Conservation (phyloP, 192 early-diverging fungal genomes). For the Mortierella antarctica region DNA sequence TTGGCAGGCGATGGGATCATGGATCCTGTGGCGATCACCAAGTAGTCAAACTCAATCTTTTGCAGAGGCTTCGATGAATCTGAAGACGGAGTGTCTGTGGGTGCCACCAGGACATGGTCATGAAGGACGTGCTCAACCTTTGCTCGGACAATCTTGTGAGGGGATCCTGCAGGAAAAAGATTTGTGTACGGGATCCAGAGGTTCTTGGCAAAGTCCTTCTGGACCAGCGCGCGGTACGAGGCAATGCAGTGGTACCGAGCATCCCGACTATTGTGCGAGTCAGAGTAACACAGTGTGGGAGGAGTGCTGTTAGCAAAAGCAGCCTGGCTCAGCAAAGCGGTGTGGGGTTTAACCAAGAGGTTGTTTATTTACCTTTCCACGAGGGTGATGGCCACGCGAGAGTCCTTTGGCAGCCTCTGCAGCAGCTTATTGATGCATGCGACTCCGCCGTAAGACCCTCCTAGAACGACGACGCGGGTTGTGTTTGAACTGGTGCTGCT, state of each 20-base stretch:
- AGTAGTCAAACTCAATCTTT: constrained; percentile 55
- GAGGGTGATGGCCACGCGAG: constrained; percentile 58
- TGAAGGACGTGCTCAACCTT: constrained; percentile 13
- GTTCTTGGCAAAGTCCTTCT: constrained; percentile 57
- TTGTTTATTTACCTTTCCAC: constrained; percentile 51
- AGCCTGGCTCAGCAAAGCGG: no score
- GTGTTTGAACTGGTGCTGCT: neutral
- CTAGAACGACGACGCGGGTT: constrained; percentile 56
- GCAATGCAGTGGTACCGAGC: constrained; percentile 62
- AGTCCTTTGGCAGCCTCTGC: constrained; percentile 30
- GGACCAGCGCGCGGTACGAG: constrained; percentile 61
- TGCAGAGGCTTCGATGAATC: neutral
- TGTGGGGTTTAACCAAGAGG: neutral
- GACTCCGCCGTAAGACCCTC: constrained; percentile 61
- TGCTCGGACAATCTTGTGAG: constrained; percentile 25
- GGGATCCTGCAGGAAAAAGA: constrained; percentile 46
- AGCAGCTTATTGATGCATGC: constrained; percentile 52
- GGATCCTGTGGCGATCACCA: constrained; percentile 64
- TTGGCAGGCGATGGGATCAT: constrained; percentile 62
- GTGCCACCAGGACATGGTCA: constrained; percentile 24
- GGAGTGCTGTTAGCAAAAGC: neutral
- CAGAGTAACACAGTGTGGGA: neutral
- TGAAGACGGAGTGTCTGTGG: neutral
- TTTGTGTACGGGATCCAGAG: constrained; percentile 60
- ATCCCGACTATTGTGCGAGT: constrained; percentile 24